Conservation (phyloP, 257 asterid species). For the Capsicum baccatum region DNA sequence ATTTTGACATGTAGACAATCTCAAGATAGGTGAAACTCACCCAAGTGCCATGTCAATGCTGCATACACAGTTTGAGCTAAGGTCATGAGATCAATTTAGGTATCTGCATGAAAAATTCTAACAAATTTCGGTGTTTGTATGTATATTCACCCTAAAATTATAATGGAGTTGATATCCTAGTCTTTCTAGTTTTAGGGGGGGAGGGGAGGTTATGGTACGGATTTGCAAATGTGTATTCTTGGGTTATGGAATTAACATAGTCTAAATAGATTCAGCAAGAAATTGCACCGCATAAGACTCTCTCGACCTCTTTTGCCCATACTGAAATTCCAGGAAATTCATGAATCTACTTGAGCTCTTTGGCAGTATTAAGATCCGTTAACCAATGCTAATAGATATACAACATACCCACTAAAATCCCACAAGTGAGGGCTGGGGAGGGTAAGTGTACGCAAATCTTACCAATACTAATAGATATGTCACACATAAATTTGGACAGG, state of each 20-base stretch:
- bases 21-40: conserved; percentile 10
- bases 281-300: too few species aligned
- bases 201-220: background rate
- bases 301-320: too few species aligned
- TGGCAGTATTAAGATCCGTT: background rate
- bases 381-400: background rate
- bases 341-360: too few species aligned
- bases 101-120: background rate
- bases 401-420: background rate
- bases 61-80: background rate
- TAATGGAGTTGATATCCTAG: background rate
- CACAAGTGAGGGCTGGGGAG: too few species aligned
- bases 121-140: background rate
- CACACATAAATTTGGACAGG: background rate
- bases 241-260: background rate
- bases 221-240: too few species aligned
- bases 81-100: background rate
- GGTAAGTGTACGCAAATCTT: too few species aligned
- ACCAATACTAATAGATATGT: background rate
- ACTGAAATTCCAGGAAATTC: too few species aligned
- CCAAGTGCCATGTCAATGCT: background rate
- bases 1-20: background rate
- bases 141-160: background rate
- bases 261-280: background rate
- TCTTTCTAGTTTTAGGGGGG: background rate